Evolutionary conservation across 2,329 filamentous ascomycete genomes (phyloP), one percentile per base, ranked within the genome.

Genomic region (Trichothecium roseum): DNA sequence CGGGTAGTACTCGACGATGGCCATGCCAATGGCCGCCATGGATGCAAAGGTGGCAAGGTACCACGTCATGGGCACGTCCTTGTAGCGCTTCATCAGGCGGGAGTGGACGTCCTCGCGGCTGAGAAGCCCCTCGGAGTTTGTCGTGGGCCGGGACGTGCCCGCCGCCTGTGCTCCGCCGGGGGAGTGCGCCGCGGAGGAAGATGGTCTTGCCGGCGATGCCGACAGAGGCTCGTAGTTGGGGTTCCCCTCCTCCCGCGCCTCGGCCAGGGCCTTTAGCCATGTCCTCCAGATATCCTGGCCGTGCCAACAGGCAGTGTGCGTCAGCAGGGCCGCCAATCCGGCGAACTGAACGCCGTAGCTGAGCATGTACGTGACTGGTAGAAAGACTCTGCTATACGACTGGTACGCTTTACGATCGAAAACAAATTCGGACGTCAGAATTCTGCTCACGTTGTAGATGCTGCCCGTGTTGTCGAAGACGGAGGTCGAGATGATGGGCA

Each of bases 281-380:
- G 88, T 84, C 28, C 66, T 74, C 75, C 74, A 80, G 15, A 93
- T 89, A 51, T 91, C 85, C 45, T 72, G 74, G 12, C 86, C 85
- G 48, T 93, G 84, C 84, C 85, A 91, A 50, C 85, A 84, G 16
- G 73, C 64, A 1, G 85, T 93, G 52, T 93, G 85, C 1, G 84
- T 85, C 14, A 94, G 62, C 10, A 93, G 64, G 2, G 84, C 81
- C 17, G 84, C 80, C 15, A 94, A 64, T 2, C 81, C 83, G 10
- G 86, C 86, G 53, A 94, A 93, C 49, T 91, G 85, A 17, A 93
- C 72, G 3, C 81, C 85, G 46, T 93, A 94, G 50, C 84, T 88
- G 28, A 93, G 67, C 15, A 88, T 83, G 51, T 91, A 94, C 0
- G 86, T 91, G 40, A 91, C 86, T 2, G 86, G 84, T 8, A 93